A percentile compares a stretch with the other conserved stretches of the same genome.
phyloP scores from a whole-genome alignment of 2,329 filamentous ascomycete genomes.

The Eurotiales sp. region DNA sequence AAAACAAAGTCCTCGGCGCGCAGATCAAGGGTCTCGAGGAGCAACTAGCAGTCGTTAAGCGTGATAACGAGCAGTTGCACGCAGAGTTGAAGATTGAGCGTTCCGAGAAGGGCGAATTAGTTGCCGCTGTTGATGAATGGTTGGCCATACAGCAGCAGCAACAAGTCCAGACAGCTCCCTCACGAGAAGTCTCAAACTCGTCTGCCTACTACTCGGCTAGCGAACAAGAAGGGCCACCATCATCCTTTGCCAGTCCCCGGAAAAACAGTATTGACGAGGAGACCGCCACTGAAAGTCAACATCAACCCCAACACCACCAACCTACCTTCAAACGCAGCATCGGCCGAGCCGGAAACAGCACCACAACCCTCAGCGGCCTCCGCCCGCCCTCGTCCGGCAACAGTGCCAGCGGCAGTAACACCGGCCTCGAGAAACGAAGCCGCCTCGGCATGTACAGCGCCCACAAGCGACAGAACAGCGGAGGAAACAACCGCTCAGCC shows the following conservation, averaged over 20 bases:
- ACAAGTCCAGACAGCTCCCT: slow-evolving; percentile 14
- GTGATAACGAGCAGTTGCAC: slow-evolving; percentile 63
- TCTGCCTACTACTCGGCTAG: slow-evolving; percentile 10
- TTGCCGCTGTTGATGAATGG: slow-evolving; percentile 47
- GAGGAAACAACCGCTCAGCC: slow-evolving; percentile 28
- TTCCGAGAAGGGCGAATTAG: slow-evolving; percentile 45
- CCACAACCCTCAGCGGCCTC: slow-evolving; percentile 28
- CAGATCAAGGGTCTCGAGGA: slow-evolving; percentile 71
- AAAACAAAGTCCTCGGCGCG: slow-evolving; percentile 66
- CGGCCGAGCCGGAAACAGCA: slow-evolving; percentile 22
- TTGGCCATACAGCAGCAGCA: slow-evolving; percentile 43
- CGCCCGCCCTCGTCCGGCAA: slow-evolving; percentile 27
- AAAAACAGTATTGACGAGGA: slow-evolving; percentile 13
- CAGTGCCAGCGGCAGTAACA: slow-evolving; percentile 26
- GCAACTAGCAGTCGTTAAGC: slow-evolving; percentile 65
- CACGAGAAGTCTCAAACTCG: slow-evolving; percentile 14
- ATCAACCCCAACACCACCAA: slow-evolving; percentile 1
- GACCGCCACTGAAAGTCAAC: too few relatives aligned
- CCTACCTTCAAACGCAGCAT: slow-evolving; percentile 12
- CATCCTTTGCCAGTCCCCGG: neutral
- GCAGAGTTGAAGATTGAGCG: slow-evolving; percentile 55
- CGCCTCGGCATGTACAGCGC: slow-evolving; percentile 28
- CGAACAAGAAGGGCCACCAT: slow-evolving; percentile 7
- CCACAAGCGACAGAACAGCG: slow-evolving; percentile 34
- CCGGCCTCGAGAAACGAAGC: slow-evolving; percentile 17